Evolutionary conservation across 1,139 yeast species (phyloP).

Genomic region (Magnusiomyces fungicola): DNA sequence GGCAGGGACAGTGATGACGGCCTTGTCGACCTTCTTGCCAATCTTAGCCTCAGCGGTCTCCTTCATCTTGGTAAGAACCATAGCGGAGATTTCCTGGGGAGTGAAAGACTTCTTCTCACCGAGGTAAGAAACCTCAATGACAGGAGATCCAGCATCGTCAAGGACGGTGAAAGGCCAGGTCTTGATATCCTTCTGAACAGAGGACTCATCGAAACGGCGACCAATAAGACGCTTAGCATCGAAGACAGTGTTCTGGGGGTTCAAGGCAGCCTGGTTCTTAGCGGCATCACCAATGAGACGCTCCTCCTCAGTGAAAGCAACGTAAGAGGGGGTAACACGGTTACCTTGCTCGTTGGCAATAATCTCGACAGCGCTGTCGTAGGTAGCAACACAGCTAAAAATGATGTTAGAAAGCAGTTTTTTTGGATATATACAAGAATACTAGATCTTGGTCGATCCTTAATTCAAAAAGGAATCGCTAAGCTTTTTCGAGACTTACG

Average conservation of each 20-base stretch:
- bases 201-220: constrained; percentile 83
- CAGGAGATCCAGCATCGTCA: constrained; percentile 80
- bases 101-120: constrained; percentile 91
- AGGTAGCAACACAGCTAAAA: constrained; percentile 63
- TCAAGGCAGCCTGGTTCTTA: constrained; percentile 96
- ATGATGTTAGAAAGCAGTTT: neutral
- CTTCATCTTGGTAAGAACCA: constrained; percentile 97
- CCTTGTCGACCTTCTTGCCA: constrained; percentile 89
- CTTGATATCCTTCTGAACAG: constrained; percentile 93
- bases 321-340: constrained; percentile 98
- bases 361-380: constrained; percentile 75
- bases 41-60: constrained; percentile 95
- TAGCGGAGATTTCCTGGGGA: constrained; percentile 95
- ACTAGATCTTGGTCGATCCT: too few relatives aligned
- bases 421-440: too few relatives aligned
- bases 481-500: neutral
- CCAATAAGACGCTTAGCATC: constrained; percentile 98
- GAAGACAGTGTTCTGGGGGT: constrained; percentile 94
- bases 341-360: constrained; percentile 99
- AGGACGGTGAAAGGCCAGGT: constrained; percentile 96
- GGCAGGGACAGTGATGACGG: constrained; percentile 95
- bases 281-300: constrained; percentile 99
- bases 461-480: neutral
- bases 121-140: constrained; percentile 87
- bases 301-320: constrained; percentile 95